These are phyloP conservation scores for Pythium sp. DNA, from an alignment of 352 stramenopile genomes.

Conservation along the genomic window DNA sequence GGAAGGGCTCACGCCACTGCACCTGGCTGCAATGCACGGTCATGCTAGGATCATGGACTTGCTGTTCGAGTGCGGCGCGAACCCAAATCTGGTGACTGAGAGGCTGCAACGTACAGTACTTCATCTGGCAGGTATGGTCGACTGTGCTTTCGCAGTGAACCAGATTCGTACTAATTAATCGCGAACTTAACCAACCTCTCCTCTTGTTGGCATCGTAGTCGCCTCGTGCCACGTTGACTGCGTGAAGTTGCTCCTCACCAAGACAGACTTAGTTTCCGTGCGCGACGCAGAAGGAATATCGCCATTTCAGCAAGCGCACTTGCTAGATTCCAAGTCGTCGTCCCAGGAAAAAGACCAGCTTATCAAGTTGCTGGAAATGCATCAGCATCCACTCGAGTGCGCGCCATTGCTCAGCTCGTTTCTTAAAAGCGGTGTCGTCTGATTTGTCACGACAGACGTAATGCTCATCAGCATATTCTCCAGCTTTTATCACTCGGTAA, in stretches of 20 bases:
- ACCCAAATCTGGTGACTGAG: neutral
- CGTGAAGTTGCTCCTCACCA: constrained; percentile 9
- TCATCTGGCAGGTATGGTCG: constrained; percentile 5
- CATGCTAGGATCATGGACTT: constrained; percentile 10
- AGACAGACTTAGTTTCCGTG: constrained; percentile 6
- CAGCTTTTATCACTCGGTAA: constrained; percentile 4
- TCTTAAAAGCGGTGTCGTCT: neutral
- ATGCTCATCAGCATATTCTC: neutral
- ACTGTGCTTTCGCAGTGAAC: neutral
- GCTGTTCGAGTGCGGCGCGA: constrained; percentile 10
- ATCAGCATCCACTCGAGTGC: neutral
- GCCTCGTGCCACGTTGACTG: neutral
- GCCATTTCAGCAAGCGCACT: constrained; percentile 10
- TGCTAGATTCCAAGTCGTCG: neutral
- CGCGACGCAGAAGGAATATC: constrained; percentile 10
- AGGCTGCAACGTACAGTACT: constrained; percentile 6
- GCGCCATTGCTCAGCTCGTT: constrained; percentile 10
- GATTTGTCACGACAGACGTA: neutral
- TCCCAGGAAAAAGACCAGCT: neutral
- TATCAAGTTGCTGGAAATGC: constrained; percentile 10
- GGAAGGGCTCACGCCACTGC: constrained; percentile 5
- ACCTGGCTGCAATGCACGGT: neutral
- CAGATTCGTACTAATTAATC: neutral
- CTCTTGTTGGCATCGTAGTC: neutral
- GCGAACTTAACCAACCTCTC: neutral